Evolutionary conservation across 2,329 filamentous ascomycete genomes (phyloP).

Genomic region (Colletotrichum echinochloae): DNA sequence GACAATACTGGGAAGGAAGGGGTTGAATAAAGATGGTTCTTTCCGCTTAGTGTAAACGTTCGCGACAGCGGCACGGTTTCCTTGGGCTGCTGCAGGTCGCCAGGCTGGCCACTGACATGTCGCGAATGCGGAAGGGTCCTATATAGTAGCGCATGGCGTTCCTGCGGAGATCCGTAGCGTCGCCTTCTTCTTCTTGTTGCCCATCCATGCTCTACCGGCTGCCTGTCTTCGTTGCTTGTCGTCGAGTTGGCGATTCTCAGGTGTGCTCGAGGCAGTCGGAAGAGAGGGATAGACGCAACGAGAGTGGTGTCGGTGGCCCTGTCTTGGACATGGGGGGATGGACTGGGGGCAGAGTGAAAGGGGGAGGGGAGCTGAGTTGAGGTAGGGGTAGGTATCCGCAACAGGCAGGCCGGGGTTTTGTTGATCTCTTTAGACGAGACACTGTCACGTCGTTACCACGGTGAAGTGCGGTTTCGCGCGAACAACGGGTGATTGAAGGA

Average conservation of each 20-base stretch:
- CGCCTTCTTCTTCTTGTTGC: background rate
- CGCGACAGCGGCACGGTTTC: background rate
- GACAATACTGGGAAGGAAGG: background rate
- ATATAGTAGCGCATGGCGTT: conserved; percentile 8
- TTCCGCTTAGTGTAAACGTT: background rate
- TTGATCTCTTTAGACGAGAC: conserved; percentile 35
- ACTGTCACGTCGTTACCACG: conserved; percentile 34
- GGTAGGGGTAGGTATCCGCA: conserved; percentile 36
- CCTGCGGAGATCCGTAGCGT: conserved; percentile 27
- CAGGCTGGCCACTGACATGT: conserved; percentile 33
- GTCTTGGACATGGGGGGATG: conserved; percentile 21
- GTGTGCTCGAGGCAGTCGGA: background rate
- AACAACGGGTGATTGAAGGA: background rate
- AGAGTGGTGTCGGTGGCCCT: conserved; percentile 29
- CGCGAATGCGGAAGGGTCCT: conserved; percentile 13
- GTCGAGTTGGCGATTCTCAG: background rate
- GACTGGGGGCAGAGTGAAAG: background rate
- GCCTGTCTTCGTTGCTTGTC: background rate
- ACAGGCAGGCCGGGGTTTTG: conserved; percentile 25
- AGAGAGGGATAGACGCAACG: conserved; percentile 8
- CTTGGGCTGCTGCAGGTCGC: conserved; percentile 19
- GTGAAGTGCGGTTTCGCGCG: background rate
- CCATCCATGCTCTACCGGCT: background rate
- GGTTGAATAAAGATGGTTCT: background rate
- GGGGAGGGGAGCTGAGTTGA: conserved; percentile 16